Evolutionary conservation across 768 basidiomycete species (phyloP).

Genomic region (Melanogaster broomeanus): DNA sequence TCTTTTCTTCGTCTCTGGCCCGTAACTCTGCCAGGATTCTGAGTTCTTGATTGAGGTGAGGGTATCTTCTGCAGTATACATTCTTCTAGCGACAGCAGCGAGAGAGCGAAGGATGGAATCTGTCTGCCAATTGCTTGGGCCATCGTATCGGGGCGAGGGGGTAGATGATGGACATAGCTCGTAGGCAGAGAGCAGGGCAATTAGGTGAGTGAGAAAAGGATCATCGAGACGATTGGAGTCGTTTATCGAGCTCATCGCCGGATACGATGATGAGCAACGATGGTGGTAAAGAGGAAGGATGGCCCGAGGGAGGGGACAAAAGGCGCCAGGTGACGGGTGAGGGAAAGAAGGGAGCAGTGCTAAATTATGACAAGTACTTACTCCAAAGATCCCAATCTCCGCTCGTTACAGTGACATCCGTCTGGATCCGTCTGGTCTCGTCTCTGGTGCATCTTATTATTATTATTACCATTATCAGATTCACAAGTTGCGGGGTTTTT

Average conservation of each 20-base stretch:
- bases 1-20: constrained; percentile 48
- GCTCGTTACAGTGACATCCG: constrained; percentile 2
- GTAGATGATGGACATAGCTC: constrained; percentile 52
- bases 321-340: background rate
- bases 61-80: constrained; percentile 56
- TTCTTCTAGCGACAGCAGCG: constrained; percentile 49
- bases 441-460: too few species aligned
- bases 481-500: too few species aligned
- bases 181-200: constrained; percentile 59
- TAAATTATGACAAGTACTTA: background rate
- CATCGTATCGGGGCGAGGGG: constrained; percentile 57
- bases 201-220: constrained; percentile 54
- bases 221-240: constrained; percentile 27
- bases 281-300: constrained; percentile 9
- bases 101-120: constrained; percentile 57
- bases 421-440: background rate
- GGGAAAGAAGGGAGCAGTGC: background rate
- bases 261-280: constrained; percentile 11
- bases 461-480: too few species aligned
- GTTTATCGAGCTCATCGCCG: constrained; percentile 37
- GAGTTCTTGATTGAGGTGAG: constrained; percentile 41
- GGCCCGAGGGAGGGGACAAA: background rate
- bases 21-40: constrained; percentile 33
- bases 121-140: constrained; percentile 58
- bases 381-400: constrained; percentile 20